Evolutionary conservation across 805 yeast species (phyloP), one percentile per base, ranked within the genome.

Genomic region (Kluyveromyces siamensis): DNA sequence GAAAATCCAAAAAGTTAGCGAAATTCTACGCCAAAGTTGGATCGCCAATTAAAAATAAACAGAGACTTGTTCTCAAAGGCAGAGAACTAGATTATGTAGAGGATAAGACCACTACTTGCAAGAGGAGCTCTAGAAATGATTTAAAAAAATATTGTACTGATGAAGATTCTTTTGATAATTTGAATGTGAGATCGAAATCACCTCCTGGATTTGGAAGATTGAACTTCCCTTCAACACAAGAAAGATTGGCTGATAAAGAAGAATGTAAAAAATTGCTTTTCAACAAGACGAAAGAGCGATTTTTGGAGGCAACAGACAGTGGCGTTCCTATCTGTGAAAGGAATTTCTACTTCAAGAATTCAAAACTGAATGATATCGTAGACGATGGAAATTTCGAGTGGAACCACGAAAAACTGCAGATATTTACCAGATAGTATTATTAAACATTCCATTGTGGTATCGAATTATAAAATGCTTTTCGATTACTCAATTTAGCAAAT

Each of bases 141-240:
- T 16, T 43, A 2, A 37, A 27, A 10, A 27, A 18, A 21, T 27
- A 39, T 19, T 18, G n/a, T 35, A 21, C 33, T 13, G n/a, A 35
- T 9, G 48, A 48, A 2, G 49, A 51, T 16, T 49, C 52, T 8
- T 65, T 65, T 45, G 66, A 59, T 17, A 60, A 66, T 43, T 37
- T 59, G 21, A 64, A 68, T 56, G 59, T 55, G 7, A 61, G 73
- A 40, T 71, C 72, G 0, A 67, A 68, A 3, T 69, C 78, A 1
- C 85, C 84, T 1, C 81, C 81, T 0, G 84, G 84, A 1, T 79
- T 73, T 61, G 80, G 77, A 52, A 62, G 79, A 38, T 68, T 80
- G 21, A 85, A 79, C 46, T 80, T 82, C 52, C 84, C 86, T 0
- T 66, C 65, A 6, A 76, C 84, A 0, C 84, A 78, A 51, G 79